Base-by-base conservation (phyloP, 768 basidiomycete genomes). In the Leccinum longicurvipes region DNA sequence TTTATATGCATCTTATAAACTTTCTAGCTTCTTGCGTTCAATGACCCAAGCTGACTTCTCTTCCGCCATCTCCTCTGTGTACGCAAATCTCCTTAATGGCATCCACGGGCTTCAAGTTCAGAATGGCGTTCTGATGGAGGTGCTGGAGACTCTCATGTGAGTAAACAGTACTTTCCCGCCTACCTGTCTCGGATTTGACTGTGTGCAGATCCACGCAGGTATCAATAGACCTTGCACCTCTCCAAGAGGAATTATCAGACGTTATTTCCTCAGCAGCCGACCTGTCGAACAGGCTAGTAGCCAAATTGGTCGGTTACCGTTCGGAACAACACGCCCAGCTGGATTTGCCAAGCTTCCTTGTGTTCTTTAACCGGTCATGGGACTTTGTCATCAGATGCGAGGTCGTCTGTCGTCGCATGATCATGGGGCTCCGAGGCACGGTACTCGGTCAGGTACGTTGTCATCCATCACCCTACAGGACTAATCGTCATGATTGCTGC, bases 351-450 rank as follows among this genome's bases (percentile, higher is more conserved):
- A 83, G 86, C 45, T 98, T 98, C 73, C 75, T 91, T 31, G 79
- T 77, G 11, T 77, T 98, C 55, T 96, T 95, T 77, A 86, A 87
- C 53, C 80, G 83, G 61, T 86, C 89, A 2, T 98, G 96, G 96
- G 73, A 79, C 24, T 98, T 98, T 62, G 93, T 98, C 9, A 81
- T 97, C 24, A 79, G 79, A 60, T 93, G 91, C 65, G 96, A 99
- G 69, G 82, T 86, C 27, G 76, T 97, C 27, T 91, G 89, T 60
- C 80, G 85, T 52, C 78, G 87, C 61, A 98, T 98, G 93, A 94
- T 98, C 55, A 91, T 98, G 54, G 89, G 92, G 6, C 75, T 98
- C 29, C 77, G 97, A 55, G 95, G 94, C 5, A 89, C 84, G 2
- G 82, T 93, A 50, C 85, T 95, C 44, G 79, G 84, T 51, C 95